Evolutionary conservation across 2,329 filamentous ascomycete genomes (phyloP).

Genomic region (Penicillium sp.): DNA sequence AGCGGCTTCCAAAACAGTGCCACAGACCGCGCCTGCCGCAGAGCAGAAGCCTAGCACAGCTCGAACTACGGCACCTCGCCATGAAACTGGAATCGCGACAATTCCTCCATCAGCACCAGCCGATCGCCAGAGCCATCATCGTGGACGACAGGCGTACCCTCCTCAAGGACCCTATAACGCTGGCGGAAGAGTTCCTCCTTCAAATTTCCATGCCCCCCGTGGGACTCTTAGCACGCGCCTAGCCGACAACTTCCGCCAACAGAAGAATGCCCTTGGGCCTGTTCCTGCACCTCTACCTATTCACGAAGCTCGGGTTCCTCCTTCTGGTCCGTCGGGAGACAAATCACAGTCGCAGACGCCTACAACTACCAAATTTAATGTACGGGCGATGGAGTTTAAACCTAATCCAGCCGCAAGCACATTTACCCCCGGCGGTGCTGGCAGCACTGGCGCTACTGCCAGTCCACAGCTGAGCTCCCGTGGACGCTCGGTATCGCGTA

Average conservation of each 20-base stretch:
- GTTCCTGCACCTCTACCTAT: slow-evolving; percentile 55
- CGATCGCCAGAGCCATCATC: slow-evolving; percentile 47
- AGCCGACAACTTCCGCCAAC: slow-evolving; percentile 50
- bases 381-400: slow-evolving; percentile 70
- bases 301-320: slow-evolving; percentile 66
- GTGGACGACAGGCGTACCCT: slow-evolving; percentile 44
- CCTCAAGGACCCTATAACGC: slow-evolving; percentile 40
- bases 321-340: slow-evolving; percentile 66
- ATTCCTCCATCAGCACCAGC: slow-evolving; percentile 35
- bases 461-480: slow-evolving; percentile 66
- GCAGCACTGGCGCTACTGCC: slow-evolving; percentile 57
- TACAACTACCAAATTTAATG: slow-evolving; percentile 57
- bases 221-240: slow-evolving; percentile 50
- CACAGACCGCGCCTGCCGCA: slow-evolving; percentile 35
- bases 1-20: slow-evolving; percentile 41
- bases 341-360: slow-evolving; percentile 50
- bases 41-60: slow-evolving; percentile 53
- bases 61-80: slow-evolving; percentile 43
- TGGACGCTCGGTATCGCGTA: slow-evolving; percentile 43
- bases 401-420: slow-evolving; percentile 75
- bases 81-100: slow-evolving; percentile 42
- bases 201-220: slow-evolving; percentile 39
- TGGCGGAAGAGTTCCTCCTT: slow-evolving; percentile 39
- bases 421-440: slow-evolving; percentile 66
- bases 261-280: slow-evolving; percentile 40